These are phyloP conservation scores for Penicillium sp. DNA, from an alignment of 2,329 filamentous ascomycete genomes.

Conservation along the genomic window DNA sequence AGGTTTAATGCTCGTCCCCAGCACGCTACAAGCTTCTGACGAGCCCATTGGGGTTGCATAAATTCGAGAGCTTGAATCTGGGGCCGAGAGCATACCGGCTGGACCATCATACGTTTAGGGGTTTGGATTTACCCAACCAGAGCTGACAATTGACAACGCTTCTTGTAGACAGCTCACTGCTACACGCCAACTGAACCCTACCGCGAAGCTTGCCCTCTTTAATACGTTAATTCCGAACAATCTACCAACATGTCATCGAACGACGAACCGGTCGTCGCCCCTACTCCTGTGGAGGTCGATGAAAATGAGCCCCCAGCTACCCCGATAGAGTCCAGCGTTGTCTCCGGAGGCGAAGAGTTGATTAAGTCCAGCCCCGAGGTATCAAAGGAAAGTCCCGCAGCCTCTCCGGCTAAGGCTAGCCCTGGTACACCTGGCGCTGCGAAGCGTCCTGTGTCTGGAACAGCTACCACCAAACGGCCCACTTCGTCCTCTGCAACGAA, in stretches of 20 bases:
- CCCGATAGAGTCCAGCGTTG: constrained; percentile 30
- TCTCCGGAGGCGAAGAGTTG: constrained; percentile 34
- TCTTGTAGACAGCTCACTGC: neutral
- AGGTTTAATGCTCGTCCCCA: neutral
- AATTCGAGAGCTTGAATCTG: neutral
- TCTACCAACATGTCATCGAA: constrained; percentile 31
- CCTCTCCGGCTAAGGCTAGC: constrained; percentile 33
- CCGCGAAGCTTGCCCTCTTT: neutral
- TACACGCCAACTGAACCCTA: constrained; percentile 1
- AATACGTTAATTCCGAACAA: constrained; percentile 4
- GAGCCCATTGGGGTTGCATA: neutral
- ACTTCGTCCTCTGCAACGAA: constrained; percentile 33
- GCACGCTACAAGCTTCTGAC: neutral
- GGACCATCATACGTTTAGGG: neutral
- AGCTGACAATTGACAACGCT: neutral
- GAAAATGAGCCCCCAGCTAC: constrained; percentile 34
- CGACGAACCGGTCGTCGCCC: constrained; percentile 27
- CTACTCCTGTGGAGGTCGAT: constrained; percentile 20
- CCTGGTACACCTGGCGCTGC: constrained; percentile 25
- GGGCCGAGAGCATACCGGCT: neutral
- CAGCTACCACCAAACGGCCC: constrained; percentile 36
- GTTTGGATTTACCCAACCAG: neutral
- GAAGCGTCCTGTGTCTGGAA: constrained; percentile 34
- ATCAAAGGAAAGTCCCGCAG: constrained; percentile 31
- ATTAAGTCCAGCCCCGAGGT: constrained; percentile 35